These are phyloP conservation scores for Linnemannia hyalina DNA, from an alignment of 192 early-diverging fungal genomes.

Conservation along the genomic window DNA sequence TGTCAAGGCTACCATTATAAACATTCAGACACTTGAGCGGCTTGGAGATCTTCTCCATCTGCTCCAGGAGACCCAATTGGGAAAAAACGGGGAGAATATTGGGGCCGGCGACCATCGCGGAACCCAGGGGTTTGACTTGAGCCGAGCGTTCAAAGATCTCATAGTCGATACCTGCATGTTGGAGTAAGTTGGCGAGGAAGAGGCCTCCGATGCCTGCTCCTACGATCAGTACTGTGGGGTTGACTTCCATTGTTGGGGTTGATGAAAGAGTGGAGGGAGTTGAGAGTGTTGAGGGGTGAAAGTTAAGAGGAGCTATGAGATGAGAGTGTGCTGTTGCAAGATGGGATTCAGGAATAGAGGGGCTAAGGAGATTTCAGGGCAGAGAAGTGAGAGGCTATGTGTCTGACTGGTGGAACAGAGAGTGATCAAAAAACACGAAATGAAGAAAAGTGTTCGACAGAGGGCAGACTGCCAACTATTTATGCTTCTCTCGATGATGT, in stretches of 20 bases:
- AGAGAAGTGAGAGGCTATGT: not conserved
- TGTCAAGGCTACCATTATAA: slow-evolving; percentile 9
- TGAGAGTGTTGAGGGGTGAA: no score
- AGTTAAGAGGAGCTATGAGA: no score
- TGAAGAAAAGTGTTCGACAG: not conserved
- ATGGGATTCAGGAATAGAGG: not conserved
- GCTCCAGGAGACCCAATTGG: slow-evolving; percentile 24
- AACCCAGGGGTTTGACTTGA: slow-evolving; percentile 27
- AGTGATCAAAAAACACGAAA: not conserved
- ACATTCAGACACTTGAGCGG: slow-evolving; percentile 31
- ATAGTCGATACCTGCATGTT: slow-evolving; percentile 22
- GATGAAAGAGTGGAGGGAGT: not conserved
- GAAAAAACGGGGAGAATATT: slow-evolving; percentile 39
- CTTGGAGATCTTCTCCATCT: slow-evolving; percentile 36
- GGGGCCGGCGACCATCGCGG: slow-evolving; percentile 38
- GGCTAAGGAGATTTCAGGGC: not conserved
- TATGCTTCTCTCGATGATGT: not conserved
- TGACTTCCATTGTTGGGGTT: slow-evolving; percentile 18
- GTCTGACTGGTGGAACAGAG: not conserved
- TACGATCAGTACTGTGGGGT: slow-evolving; percentile 32
- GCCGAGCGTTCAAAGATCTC: slow-evolving; percentile 36
- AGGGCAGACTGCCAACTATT: not conserved
- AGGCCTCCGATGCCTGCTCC: slow-evolving; percentile 37
- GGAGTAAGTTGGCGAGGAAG: slow-evolving; percentile 21
- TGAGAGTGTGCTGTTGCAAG: not conserved